A percentile compares a stretch with the other conserved stretches of the same genome.
Conservation (phyloP, 768 basidiomycete species). For the Leccinum uliginosum region DNA sequence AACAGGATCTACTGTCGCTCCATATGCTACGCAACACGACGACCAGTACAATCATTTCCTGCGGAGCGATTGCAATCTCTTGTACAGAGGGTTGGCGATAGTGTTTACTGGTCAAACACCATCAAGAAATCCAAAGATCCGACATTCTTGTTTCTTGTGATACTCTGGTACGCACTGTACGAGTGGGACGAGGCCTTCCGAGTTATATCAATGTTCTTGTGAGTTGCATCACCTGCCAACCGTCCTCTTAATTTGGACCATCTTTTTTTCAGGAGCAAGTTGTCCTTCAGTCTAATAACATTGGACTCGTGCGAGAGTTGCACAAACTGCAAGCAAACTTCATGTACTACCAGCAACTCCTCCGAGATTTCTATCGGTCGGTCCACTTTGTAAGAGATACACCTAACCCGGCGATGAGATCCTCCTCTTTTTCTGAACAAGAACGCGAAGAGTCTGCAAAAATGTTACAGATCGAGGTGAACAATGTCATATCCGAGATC, state of each 20-base stretch:
- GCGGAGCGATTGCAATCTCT: conserved; percentile 26
- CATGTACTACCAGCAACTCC: conserved; percentile 48
- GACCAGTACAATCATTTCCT: conserved; percentile 33
- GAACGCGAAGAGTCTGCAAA: conserved; percentile 27
- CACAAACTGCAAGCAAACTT: conserved; percentile 54
- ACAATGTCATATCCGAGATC: conserved; percentile 46
- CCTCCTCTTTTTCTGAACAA: conserved; percentile 7
- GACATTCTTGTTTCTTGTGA: conserved; percentile 33
- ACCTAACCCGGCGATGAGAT: conserved; percentile 46
- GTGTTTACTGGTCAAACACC: conserved; percentile 34
- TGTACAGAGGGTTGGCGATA: conserved; percentile 23
- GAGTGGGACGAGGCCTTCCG: conserved; percentile 61
- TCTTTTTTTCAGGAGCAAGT: conserved; percentile 39
- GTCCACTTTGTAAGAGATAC: conserved; percentile 46
- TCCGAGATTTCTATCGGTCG: conserved; percentile 50
- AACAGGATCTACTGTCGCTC: conserved; percentile 34
- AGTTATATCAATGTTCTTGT: conserved; percentile 49
- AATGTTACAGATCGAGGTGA: conserved; percentile 36
- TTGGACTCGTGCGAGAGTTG: conserved; percentile 48
- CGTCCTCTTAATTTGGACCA: background rate
- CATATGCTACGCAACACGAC: conserved; percentile 35
- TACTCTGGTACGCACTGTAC: conserved; percentile 58
- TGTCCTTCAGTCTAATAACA: conserved; percentile 38
- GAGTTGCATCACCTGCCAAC: background rate
- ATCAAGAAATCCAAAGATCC: conserved; percentile 28